These are phyloP conservation scores for Chytriomyces sp. DNA, from an alignment of 192 early-diverging fungal species.

Conservation along the genomic window DNA sequence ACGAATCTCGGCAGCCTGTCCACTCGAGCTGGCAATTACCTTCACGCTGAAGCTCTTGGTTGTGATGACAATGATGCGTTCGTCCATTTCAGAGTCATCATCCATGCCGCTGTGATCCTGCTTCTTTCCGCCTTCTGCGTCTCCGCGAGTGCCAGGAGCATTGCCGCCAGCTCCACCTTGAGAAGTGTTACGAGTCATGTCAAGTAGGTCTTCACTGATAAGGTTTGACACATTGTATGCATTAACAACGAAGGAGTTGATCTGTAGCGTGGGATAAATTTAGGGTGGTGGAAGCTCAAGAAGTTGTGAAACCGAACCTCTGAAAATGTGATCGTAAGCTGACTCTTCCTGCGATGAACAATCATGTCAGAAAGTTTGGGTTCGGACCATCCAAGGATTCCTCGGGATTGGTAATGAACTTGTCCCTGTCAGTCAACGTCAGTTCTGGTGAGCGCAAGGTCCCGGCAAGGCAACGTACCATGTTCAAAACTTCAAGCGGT, in stretches of 20 bases:
- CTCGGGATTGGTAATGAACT: slow-evolving; percentile 23
- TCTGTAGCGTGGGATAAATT: neutral
- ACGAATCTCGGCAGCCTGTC: slow-evolving; percentile 8
- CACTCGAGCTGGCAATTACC: slow-evolving; percentile 1
- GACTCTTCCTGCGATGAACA: slow-evolving; percentile 13
- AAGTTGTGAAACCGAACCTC: neutral
- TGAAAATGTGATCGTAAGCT: slow-evolving; percentile 17
- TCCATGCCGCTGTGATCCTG: neutral
- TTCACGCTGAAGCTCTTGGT: slow-evolving; percentile 20
- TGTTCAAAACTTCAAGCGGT: slow-evolving; percentile 20
- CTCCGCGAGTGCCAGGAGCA: neutral
- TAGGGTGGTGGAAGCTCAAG: neutral
- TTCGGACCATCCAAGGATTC: slow-evolving; percentile 15
- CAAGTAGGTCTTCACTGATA: slow-evolving; percentile 11
- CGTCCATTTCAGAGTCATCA: slow-evolving; percentile 14
- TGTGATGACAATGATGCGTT: slow-evolving; percentile 15
- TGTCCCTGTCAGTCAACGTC: slow-evolving; percentile 1
- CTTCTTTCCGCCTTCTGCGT: slow-evolving; percentile 1
- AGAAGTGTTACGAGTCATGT: slow-evolving; percentile 5
- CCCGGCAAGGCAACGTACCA: neutral
- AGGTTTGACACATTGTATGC: slow-evolving; percentile 7
- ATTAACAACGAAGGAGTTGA: slow-evolving; percentile 17
- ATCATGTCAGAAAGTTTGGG: slow-evolving; percentile 13
- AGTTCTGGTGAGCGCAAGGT: neutral
- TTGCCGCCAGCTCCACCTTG: neutral